These are phyloP conservation scores for Rhizopogon roseolus DNA, from an alignment of 768 basidiomycete species.

Conservation along the genomic window DNA sequence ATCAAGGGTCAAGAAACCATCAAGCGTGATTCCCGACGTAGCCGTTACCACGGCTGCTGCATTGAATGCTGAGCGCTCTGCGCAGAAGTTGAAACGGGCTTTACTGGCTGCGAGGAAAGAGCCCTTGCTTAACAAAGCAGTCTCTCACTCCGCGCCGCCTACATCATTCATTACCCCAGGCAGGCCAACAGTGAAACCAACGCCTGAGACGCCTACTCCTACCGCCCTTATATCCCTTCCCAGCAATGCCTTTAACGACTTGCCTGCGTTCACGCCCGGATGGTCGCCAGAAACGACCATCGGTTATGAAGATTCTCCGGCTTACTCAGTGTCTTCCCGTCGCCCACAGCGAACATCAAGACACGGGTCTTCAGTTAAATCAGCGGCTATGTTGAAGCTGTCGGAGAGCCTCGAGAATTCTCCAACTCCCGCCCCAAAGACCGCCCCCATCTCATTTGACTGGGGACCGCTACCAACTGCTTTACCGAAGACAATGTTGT, in stretches of 20 bases:
- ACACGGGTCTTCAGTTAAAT: constrained; percentile 1
- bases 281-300: constrained; percentile 19
- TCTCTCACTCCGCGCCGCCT: constrained; percentile 8
- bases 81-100: constrained; percentile 63
- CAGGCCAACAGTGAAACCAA: constrained; percentile 14
- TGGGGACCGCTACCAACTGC: constrained; percentile 16
- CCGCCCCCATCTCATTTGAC: constrained; percentile 8
- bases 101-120: constrained; percentile 55
- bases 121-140: constrained; percentile 59
- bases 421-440: background rate
- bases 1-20: constrained; percentile 32
- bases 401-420: background rate
- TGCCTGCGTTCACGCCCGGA: constrained; percentile 14
- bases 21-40: constrained; percentile 56
- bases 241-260: constrained; percentile 11
- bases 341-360: background rate
- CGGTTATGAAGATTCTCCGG: constrained; percentile 10
- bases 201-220: constrained; percentile 3
- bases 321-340: constrained; percentile 17
- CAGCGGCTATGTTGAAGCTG: background rate
- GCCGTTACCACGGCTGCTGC: constrained; percentile 77
- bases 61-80: constrained; percentile 74
- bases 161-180: constrained; percentile 26
- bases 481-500: constrained; percentile 10
- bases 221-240: constrained; percentile 9